phyloP scores from a whole-genome alignment of 2,329 filamentous ascomycete genomes.

The Neurospora sp. region DNA sequence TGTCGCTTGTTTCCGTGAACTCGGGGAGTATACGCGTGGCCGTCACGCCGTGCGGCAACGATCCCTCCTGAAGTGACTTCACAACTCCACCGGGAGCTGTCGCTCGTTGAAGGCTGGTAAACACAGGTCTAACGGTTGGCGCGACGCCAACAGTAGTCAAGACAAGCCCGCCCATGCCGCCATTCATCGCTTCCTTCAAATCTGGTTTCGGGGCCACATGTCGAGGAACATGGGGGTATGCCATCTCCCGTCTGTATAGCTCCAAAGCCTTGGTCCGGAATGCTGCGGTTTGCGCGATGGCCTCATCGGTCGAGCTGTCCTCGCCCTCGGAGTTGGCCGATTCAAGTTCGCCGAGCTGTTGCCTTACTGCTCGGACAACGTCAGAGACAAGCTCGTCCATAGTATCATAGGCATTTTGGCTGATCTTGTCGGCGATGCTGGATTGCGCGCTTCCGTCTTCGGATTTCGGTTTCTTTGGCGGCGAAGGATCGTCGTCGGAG shows the following conservation, averaged over 20 bases:
- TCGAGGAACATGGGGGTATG: slow-evolving; percentile 34
- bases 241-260: slow-evolving; percentile 51
- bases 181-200: slow-evolving; percentile 29
- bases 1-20: slow-evolving; percentile 29
- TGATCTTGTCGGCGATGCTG: slow-evolving; percentile 45
- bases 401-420: slow-evolving; percentile 41
- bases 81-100: slow-evolving; percentile 17
- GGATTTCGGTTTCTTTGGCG: slow-evolving; percentile 49
- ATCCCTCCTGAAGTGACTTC: slow-evolving; percentile 48
- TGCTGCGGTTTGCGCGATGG: slow-evolving; percentile 35
- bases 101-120: slow-evolving; percentile 61
- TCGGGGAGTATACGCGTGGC: slow-evolving; percentile 54
- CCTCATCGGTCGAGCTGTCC: slow-evolving; percentile 22
- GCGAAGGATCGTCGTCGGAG: slow-evolving; percentile 39
- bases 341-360: slow-evolving; percentile 37
- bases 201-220: slow-evolving; percentile 26
- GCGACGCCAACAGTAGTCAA: slow-evolving; percentile 71
- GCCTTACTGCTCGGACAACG: slow-evolving; percentile 25
- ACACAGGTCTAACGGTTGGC: slow-evolving; percentile 65
- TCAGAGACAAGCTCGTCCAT: slow-evolving; percentile 57
- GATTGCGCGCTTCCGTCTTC: slow-evolving; percentile 28
- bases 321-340: slow-evolving; percentile 20
- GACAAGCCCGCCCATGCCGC: slow-evolving; percentile 39
- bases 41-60: slow-evolving; percentile 65
- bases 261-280: slow-evolving; percentile 55